These are phyloP conservation scores for Colletotrichum sidae DNA, from an alignment of 2,329 filamentous ascomycete species.

Conservation along the genomic window DNA sequence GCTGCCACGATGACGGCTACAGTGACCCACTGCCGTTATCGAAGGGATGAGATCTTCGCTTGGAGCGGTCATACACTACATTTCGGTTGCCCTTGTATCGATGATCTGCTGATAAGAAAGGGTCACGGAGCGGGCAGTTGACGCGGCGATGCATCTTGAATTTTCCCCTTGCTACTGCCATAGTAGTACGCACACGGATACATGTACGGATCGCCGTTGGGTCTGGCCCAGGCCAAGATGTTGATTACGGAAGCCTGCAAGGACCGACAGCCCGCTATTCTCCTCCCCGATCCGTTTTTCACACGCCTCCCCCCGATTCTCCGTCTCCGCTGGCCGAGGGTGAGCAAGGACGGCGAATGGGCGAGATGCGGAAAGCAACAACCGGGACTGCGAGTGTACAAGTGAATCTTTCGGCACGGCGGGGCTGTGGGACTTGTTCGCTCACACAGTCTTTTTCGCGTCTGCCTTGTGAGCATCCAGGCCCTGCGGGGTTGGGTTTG, in stretches of 20 bases:
- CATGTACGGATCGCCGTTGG: constrained; percentile 13
- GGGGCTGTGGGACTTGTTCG: constrained; percentile 13
- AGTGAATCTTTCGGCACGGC: constrained; percentile 15
- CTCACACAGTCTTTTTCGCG: no score
- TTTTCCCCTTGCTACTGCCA: no score
- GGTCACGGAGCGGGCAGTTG: not conserved
- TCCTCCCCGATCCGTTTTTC: not conserved
- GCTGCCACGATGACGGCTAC: not conserved
- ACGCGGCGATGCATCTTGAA: no score
- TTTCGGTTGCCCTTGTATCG: not conserved
- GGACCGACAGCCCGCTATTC: constrained; percentile 9
- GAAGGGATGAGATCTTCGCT: constrained; percentile 1
- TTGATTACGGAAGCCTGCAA: constrained; percentile 20
- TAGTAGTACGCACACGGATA: not conserved
- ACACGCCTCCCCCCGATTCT: not conserved
- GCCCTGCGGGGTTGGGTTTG: constrained; percentile 8
- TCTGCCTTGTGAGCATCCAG: no score
- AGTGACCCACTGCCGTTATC: constrained; percentile 5
- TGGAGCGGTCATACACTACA: not conserved
- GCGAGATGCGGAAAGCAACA: constrained; percentile 12
- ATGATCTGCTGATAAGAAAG: constrained; percentile 19
- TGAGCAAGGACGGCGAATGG: constrained; percentile 1
- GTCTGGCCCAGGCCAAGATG: no score
- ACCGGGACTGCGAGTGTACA: not conserved
- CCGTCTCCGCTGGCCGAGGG: no score